A percentile compares a stretch with the other conserved stretches of the same genome.
Evolutionary conservation across 1,139 yeast genomes (phyloP).

Genomic region (Geotrichum carabidarum): DNA sequence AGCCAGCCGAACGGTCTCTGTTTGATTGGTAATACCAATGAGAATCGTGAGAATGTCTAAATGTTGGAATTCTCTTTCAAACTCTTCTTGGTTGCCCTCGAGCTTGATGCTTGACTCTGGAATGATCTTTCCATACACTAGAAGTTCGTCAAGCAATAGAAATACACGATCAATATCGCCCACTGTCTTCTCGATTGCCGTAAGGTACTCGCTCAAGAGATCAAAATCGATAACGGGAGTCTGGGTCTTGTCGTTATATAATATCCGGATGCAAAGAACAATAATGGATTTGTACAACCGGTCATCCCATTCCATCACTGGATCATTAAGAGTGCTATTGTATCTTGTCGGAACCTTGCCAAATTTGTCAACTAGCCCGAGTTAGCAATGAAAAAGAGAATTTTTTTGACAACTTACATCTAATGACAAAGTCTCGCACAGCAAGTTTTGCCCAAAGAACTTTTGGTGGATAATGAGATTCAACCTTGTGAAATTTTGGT

Average conservation of each 20-base stretch:
- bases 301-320: conserved; percentile 37
- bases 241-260: conserved; percentile 32
- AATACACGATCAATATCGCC: conserved; percentile 35
- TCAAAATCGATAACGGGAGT: conserved; percentile 22
- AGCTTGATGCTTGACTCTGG: background rate
- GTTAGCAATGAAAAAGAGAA: conserved; percentile 5
- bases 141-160: conserved; percentile 29
- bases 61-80: conserved; percentile 28
- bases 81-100: conserved; percentile 15
- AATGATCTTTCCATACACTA: conserved; percentile 9
- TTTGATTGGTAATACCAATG: conserved; percentile 14
- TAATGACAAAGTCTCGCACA: conserved; percentile 30
- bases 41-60: conserved; percentile 7
- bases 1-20: conserved; percentile 15
- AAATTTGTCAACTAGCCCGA: conserved; percentile 31
- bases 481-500: conserved; percentile 27
- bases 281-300: conserved; percentile 36
- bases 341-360: conserved; percentile 37
- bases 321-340: conserved; percentile 35
- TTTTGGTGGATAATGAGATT: conserved; percentile 26
- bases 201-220: conserved; percentile 22
- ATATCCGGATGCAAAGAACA: conserved; percentile 32
- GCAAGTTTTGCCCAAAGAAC: conserved; percentile 29
- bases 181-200: conserved; percentile 32
- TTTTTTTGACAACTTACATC: conserved; percentile 22